phyloP scores from a whole-genome alignment of 306 rosid species.

The Adenanthera pavonina region DNA sequence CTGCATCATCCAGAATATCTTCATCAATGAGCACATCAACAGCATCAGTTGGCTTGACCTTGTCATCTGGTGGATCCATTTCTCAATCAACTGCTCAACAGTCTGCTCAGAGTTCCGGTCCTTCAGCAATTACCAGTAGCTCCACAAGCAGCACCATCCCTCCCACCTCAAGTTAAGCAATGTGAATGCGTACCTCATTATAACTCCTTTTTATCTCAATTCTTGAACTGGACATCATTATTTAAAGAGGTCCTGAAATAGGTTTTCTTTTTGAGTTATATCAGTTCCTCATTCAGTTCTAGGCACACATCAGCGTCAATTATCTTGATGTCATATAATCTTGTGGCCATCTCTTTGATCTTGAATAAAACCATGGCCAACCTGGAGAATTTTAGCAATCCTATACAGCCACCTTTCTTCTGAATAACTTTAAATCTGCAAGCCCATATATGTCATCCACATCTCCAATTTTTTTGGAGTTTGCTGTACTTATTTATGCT shows the following conservation, averaged over 20 bases:
- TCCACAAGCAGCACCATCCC: constrained; percentile 59
- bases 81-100: constrained; percentile 64
- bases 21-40: constrained; percentile 77
- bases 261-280: constrained; percentile 70
- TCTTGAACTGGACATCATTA: constrained; percentile 62
- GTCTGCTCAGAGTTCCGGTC: constrained; percentile 67
- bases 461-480: constrained; percentile 54
- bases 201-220: constrained; percentile 67
- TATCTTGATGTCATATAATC: constrained; percentile 73
- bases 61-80: constrained; percentile 59
- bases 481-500: constrained; percentile 62
- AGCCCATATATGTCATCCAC: constrained; percentile 52
- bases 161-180: constrained; percentile 72
- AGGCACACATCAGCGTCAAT: constrained; percentile 67
- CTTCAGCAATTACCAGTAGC: constrained; percentile 57
- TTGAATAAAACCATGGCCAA: constrained; percentile 83
- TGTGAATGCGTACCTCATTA: constrained; percentile 62
- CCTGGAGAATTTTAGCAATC: constrained; percentile 70
- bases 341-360: constrained; percentile 75
- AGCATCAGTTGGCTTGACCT: constrained; percentile 78
- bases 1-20: constrained; percentile 75
- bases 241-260: constrained; percentile 70
- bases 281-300: constrained; percentile 62
- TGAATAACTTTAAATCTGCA: constrained; percentile 75
- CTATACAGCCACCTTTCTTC: constrained; percentile 69